Conservation (phyloP, 148 eudicot species). For the Rhododendron ovatum region DNA sequence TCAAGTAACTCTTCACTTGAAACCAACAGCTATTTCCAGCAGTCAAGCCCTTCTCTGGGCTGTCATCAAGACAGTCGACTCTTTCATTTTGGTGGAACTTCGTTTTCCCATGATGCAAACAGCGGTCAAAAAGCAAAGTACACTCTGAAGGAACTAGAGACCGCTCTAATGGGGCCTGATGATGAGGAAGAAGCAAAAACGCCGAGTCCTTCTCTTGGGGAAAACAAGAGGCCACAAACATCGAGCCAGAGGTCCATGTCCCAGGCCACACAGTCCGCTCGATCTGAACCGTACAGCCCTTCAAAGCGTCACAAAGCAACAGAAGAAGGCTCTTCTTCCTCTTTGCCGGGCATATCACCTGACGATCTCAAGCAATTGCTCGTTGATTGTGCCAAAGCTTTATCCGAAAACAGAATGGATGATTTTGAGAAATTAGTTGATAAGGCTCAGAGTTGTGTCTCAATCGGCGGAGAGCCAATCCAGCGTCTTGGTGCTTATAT, state of each 20-base stretch:
- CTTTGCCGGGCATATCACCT: conserved; percentile 26
- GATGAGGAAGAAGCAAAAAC: conserved; percentile 32
- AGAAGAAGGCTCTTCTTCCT: conserved; percentile 13
- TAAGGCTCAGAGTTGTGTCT: conserved; percentile 48
- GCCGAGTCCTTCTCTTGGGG: conserved; percentile 28
- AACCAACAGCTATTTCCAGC: conserved; percentile 29
- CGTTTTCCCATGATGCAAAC: conserved; percentile 23
- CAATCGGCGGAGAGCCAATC: conserved; percentile 74
- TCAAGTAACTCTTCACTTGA: conserved; percentile 54
- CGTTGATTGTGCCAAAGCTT: conserved; percentile 67
- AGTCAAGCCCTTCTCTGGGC: conserved; percentile 34
- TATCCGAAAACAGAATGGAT: conserved; percentile 49
- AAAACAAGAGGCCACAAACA: conserved; percentile 31
- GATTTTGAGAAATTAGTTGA: conserved; percentile 59
- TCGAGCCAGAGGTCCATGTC: conserved; percentile 40
- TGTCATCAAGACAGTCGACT: conserved; percentile 14
- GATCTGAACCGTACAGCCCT: conserved; percentile 26
- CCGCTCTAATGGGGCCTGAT: conserved; percentile 65
- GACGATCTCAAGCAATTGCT: conserved; percentile 56
- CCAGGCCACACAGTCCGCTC: conserved; percentile 20
- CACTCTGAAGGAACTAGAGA: conserved; percentile 61
- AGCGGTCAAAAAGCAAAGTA: conserved; percentile 29
- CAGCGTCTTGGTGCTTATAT: conserved; percentile 93
- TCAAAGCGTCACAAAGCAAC: conserved; percentile 27
- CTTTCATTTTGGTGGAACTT: conserved; percentile 13